Conservation (phyloP, 139 green algal species). For the Coccomyxa sp. region DNA sequence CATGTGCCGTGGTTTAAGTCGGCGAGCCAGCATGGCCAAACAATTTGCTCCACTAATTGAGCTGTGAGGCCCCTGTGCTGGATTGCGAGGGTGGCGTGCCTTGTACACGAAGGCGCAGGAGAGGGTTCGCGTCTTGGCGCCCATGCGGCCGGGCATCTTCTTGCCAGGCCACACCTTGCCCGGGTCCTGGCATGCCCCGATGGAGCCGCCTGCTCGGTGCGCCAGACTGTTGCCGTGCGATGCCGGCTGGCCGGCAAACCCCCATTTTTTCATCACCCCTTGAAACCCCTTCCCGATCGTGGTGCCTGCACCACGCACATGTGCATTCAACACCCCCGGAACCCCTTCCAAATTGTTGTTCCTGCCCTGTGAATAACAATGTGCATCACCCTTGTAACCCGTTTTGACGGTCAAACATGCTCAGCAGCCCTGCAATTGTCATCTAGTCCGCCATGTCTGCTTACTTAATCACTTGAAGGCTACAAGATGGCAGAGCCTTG, state of each 20-base stretch:
- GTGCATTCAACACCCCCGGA: slow-evolving; percentile 53
- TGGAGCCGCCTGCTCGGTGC: slow-evolving; percentile 52
- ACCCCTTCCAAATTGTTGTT: slow-evolving; percentile 89
- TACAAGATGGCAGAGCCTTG: no score
- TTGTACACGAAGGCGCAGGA: slow-evolving; percentile 70
- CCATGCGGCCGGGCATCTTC: slow-evolving; percentile 96
- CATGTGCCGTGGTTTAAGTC: no score
- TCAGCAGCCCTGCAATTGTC: background rate
- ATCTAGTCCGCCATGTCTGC: no score
- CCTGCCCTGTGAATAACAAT: slow-evolving; percentile 26
- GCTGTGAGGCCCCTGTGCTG: no score
- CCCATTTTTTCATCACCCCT: slow-evolving; percentile 92
- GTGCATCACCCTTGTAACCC: background rate
- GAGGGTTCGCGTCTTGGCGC: slow-evolving; percentile 69
- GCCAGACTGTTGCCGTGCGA: slow-evolving; percentile 83
- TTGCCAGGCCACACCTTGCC: slow-evolving; percentile 95
- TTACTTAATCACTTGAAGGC: no score
- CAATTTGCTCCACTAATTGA: no score
- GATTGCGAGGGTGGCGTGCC: slow-evolving; percentile 23
- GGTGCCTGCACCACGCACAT: slow-evolving; percentile 41
- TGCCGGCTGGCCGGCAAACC: slow-evolving; percentile 84
- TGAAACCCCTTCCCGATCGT: slow-evolving; percentile 95
- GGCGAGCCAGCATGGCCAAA: no score
- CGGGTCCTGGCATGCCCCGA: slow-evolving; percentile 55
- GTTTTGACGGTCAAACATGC: background rate